Conservation (phyloP, 1,284 basidiomycete species). For the Gymnopus androsaceus region DNA sequence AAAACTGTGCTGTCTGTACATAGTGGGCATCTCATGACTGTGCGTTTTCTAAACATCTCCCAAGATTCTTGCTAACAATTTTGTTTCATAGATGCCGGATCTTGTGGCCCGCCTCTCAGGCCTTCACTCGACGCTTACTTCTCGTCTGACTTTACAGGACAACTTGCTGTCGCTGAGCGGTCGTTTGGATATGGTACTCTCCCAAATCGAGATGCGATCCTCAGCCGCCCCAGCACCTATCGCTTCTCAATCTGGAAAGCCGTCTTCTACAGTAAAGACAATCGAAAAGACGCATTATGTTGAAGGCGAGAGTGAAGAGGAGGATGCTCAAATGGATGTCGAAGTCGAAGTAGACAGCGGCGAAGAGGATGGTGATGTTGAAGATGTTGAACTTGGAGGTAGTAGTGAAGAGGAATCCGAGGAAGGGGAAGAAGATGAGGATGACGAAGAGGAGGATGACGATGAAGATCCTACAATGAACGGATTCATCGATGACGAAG, state of each 20-base stretch:
- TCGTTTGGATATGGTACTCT: conserved; percentile 89
- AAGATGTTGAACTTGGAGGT: conserved; percentile 66
- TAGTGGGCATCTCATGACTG: conserved; percentile 93
- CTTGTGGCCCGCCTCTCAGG: conserved; percentile 81
- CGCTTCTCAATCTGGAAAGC: conserved; percentile 30
- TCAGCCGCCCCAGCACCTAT: conserved; percentile 61
- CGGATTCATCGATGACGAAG: conserved; percentile 74
- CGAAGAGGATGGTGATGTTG: conserved; percentile 68
- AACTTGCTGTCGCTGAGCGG: conserved; percentile 86
- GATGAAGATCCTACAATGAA: conserved; percentile 54
- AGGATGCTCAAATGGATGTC: conserved; percentile 64
- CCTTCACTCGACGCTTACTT: conserved; percentile 82
- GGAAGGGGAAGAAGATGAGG: conserved; percentile 50
- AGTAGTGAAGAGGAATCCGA: conserved; percentile 56
- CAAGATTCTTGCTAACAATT: conserved; percentile 18
- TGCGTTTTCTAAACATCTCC: conserved; percentile 40
- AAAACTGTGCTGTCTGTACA: conserved; percentile 86
- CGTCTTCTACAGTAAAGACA: conserved; percentile 29
- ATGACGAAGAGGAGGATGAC: conserved; percentile 54
- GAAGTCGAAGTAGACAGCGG: conserved; percentile 65
- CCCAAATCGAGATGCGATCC: conserved; percentile 88
- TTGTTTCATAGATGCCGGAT: conserved; percentile 70
- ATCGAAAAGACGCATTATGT: conserved; percentile 61
- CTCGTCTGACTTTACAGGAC: conserved; percentile 82
- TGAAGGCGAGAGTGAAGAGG: conserved; percentile 76